A percentile compares a stretch with the other conserved stretches of the same genome.
phyloP scores from a whole-genome alignment of 495 filamentous ascomycete genomes.

The Penicillium canescens region DNA sequence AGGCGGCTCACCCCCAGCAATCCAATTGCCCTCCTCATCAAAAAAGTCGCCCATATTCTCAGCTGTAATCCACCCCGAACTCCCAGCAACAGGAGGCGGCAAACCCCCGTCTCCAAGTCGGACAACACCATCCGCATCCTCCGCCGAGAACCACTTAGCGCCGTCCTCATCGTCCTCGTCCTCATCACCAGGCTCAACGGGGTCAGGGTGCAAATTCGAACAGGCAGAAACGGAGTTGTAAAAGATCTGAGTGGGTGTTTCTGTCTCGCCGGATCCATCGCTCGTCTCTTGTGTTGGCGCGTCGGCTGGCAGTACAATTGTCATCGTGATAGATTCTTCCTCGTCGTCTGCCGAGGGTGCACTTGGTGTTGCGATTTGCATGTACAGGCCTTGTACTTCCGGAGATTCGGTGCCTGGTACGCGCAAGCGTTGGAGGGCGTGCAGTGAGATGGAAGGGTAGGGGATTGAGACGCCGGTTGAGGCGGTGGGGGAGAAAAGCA shows the following conservation, averaged over 20 bases:
- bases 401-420: constrained; percentile 34
- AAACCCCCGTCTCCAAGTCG: constrained; percentile 53
- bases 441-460: constrained; percentile 84
- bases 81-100: constrained; percentile 78
- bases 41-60: constrained; percentile 87
- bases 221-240: constrained; percentile 83
- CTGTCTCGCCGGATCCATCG: constrained; percentile 29
- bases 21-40: constrained; percentile 65
- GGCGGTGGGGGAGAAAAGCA: constrained; percentile 63
- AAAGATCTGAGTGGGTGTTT: constrained; percentile 53
- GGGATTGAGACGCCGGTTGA: constrained; percentile 73
- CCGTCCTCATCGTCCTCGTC: constrained; percentile 43
- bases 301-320: constrained; percentile 59
- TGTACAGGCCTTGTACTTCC: constrained; percentile 68
- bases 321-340: constrained; percentile 70
- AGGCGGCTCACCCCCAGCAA: constrained; percentile 42
- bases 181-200: constrained; percentile 43
- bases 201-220: constrained; percentile 87
- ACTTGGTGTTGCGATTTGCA: constrained; percentile 69
- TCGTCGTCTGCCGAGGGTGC: constrained; percentile 57
- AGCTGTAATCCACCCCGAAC: constrained; percentile 92
- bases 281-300: constrained; percentile 31
- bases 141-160: constrained; percentile 27
- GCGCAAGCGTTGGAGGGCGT: constrained; percentile 73
- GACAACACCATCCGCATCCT: constrained; percentile 36